These are phyloP conservation scores for Vaccinium vitisidaea DNA, from an alignment of 148 eudicot genomes.

Conservation along the genomic window DNA sequence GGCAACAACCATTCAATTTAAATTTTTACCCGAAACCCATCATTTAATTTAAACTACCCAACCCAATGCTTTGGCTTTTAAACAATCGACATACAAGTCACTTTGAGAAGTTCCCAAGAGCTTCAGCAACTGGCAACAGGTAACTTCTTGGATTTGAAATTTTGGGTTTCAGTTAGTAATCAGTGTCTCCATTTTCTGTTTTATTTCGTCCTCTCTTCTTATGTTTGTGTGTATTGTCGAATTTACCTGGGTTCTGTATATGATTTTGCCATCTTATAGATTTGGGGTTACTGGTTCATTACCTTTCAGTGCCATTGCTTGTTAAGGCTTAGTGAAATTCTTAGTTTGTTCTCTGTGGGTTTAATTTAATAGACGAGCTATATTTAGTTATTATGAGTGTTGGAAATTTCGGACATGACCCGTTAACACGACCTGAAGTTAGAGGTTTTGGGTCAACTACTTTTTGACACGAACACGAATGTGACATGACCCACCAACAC, in stretches of 20 bases:
- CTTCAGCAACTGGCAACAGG: conserved; percentile 11
- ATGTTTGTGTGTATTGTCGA: not conserved
- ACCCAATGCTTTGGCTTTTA: not conserved
- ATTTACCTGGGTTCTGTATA: not conserved
- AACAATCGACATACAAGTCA: not conserved
- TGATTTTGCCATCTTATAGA: not conserved
- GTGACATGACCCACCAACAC: too few relatives aligned
- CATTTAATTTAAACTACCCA: not conserved
- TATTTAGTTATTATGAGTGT: not conserved
- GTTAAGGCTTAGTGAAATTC: not conserved
- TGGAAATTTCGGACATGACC: not conserved
- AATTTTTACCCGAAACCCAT: not conserved
- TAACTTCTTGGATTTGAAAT: conserved; percentile 11
- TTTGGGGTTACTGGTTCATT: not conserved
- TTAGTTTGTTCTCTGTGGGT: not conserved
- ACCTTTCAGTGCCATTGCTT: not conserved
- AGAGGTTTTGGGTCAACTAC: too few relatives aligned
- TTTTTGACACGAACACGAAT: too few relatives aligned
- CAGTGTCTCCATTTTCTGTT: not conserved
- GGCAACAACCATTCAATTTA: not conserved
- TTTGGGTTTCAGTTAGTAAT: not conserved
- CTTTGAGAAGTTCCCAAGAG: not conserved
- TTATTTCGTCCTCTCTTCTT: not conserved
- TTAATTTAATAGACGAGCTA: not conserved
- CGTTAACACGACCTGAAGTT: too few relatives aligned